phyloP scores from a whole-genome alignment of 1,284 basidiomycete genomes.

The Ustilago lituana region DNA sequence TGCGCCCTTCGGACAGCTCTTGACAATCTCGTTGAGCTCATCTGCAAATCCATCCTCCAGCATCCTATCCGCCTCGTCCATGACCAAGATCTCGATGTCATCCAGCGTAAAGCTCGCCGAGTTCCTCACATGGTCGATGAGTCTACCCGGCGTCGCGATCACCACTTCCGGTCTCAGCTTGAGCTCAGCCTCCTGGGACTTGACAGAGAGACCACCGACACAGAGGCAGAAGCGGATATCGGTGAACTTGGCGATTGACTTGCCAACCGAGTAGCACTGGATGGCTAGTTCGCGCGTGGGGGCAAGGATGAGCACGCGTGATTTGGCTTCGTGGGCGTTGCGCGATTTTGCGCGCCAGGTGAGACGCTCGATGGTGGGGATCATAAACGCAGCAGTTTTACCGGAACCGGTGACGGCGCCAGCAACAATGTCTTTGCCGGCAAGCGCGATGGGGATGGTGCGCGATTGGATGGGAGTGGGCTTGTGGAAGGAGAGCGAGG shows the following conservation, averaged over 20 bases:
- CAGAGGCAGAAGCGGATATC: constrained; percentile 95
- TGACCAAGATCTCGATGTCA: constrained; percentile 95
- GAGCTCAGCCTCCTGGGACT: constrained; percentile 95
- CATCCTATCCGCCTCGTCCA: constrained; percentile 99
- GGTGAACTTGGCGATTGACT: constrained; percentile 87
- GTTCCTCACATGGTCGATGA: constrained; percentile 96
- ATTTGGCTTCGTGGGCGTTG: constrained; percentile 89
- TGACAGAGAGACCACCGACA: constrained; percentile 89
- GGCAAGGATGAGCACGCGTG: constrained; percentile 90
- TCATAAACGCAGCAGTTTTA: constrained; percentile 99
- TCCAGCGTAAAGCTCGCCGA: constrained; percentile 92
- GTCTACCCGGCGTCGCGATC: constrained; percentile 95
- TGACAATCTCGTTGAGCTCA: constrained; percentile 94
- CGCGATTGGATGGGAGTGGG: constrained; percentile 98
- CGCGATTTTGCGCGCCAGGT: constrained; percentile 82
- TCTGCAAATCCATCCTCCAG: constrained; percentile 95
- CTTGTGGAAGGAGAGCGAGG: constrained; percentile 79
- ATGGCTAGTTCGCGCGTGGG: constrained; percentile 97
- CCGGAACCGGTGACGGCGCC: constrained; percentile 95
- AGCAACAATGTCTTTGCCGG: constrained; percentile 95
- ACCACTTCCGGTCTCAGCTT: constrained; percentile 96
- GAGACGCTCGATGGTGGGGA: constrained; percentile 96
- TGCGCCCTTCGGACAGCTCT: constrained; percentile 77
- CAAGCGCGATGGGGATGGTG: constrained; percentile 96
- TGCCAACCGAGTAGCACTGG: constrained; percentile 93